Evolutionary conservation across 108 stramenopile species (phyloP).

Genomic region (Halocafeteria seosinensis): DNA sequence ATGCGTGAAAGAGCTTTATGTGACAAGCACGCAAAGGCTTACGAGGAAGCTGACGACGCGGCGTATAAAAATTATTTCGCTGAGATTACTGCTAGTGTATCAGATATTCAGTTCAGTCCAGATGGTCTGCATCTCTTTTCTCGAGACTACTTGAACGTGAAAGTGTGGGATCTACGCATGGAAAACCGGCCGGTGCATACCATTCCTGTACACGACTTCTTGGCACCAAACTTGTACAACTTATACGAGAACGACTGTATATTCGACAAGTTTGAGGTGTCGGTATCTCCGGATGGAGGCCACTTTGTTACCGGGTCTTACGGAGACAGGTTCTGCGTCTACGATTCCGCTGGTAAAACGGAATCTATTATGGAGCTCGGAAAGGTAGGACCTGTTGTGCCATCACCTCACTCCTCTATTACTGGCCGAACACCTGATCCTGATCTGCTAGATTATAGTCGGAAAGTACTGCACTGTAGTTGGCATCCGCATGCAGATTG

Average conservation of each 20-base stretch:
- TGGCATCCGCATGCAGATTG: conserved; percentile 29
- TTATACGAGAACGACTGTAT: conserved; percentile 49
- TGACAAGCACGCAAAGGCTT: conserved; percentile 9
- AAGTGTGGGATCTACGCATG: conserved; percentile 45
- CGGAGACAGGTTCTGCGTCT: conserved; percentile 8
- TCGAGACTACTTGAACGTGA: conserved; percentile 47
- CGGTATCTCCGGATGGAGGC: conserved; percentile 25
- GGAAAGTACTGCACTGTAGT: conserved; percentile 32
- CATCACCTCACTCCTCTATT: neutral
- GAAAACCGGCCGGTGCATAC: conserved; percentile 25
- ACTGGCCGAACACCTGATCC: neutral
- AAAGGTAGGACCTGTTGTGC: neutral
- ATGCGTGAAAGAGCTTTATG: conserved; percentile 24
- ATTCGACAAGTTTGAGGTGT: conserved; percentile 54
- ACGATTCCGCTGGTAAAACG: neutral
- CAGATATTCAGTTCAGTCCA: conserved; percentile 26
- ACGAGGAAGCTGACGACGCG: conserved; percentile 15
- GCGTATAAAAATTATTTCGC: conserved; percentile 34
- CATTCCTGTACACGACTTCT: conserved; percentile 38
- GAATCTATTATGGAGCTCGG: neutral
- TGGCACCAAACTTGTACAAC: conserved; percentile 29
- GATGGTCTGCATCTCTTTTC: conserved; percentile 39
- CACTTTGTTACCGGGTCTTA: conserved; percentile 36
- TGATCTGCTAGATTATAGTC: conserved; percentile 15
- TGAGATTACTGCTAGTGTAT: too few relatives aligned